Percentiles rank a stretch among this genome's conserved stretches.
These are phyloP conservation scores for Rhodotorula sp. DNA, from an alignment of 1,284 basidiomycete genomes.

Conservation along the genomic window DNA sequence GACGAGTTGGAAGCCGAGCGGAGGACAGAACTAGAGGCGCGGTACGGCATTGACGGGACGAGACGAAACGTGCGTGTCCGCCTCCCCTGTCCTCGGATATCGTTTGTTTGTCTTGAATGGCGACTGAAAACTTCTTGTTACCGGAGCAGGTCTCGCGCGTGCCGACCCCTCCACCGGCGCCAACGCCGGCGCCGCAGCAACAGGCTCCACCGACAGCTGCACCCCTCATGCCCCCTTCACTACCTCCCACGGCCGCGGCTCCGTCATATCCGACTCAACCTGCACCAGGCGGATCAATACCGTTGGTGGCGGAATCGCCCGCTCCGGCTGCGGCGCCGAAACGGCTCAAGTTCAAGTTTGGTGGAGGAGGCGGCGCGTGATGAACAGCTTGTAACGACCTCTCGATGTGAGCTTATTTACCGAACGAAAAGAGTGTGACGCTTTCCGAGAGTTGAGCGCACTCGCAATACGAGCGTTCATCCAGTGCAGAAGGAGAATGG, in stretches of 20 bases:
- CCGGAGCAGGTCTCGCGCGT: not conserved
- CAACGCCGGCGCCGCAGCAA: not conserved
- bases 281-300: not conserved
- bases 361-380: conserved; percentile 1
- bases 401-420: no score
- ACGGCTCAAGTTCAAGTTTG: conserved; percentile 15
- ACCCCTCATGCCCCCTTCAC: not conserved
- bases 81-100: no score
- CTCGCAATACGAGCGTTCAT: no score
- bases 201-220: not conserved
- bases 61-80: conserved; percentile 2
- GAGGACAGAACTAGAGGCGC: conserved; percentile 13
- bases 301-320: not conserved
- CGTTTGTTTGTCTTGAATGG: not conserved
- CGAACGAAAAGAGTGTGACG: no score
- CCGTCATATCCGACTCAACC: not conserved
- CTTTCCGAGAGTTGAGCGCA: no score
- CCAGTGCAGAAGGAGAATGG: no score
- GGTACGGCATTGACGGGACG: conserved; percentile 16
- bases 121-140: not conserved
- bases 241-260: not conserved
- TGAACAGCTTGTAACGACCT: no score
- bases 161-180: not conserved
- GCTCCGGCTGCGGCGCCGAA: not conserved
- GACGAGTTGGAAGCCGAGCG: conserved; percentile 17